Evolutionary conservation across 2,329 filamentous ascomycete species (phyloP), one percentile per base, ranked within the genome.

Genomic region (Cucurbitaria berberidis): DNA sequence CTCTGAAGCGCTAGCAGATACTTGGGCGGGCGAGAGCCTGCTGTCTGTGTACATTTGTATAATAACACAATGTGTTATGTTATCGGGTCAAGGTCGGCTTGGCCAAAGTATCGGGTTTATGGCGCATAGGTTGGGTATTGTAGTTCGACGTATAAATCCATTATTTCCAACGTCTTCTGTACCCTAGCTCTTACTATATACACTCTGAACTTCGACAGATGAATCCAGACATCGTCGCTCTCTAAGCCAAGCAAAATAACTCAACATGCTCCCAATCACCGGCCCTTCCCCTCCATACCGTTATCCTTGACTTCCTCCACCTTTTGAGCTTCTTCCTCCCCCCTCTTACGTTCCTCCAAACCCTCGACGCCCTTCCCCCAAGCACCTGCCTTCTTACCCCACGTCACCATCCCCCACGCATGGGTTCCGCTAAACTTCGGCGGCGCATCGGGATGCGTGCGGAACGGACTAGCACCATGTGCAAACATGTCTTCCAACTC

Each of bases 341-440:
- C 69, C 60, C 56, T 73, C 48, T 61, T 68, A 53, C 76, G 70
- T 64, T 76, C 75, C 58, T 67, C 74, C 66, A 78, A 62, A 3
- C 76, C 81, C 40, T 81, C 81, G 8, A 76, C 76, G 3, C 81
- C 81, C 57, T 77, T 76, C 1, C 80, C 81, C 81, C 81, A 83
- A 41, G 76, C 73, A 3, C 81, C 81, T 38, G 81, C 81, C 60
- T 76, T 80, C 72, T 76, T 80, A 1, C 81, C 82, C 81, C 81
- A 84, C 51, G 69, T 77, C 66, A 79, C 72, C 57, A 80, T 81
- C 0, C 81, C 81, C 82, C 81, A 84, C 38, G 79, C 76, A 76
- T 85, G 82, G 58, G 76, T 78, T 76, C 76, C 80, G 15, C 73
- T 72, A 55, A 85, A 80, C 66, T 78, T 81, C 0, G 81, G 81